Conservation (phyloP, 1,139 yeast genomes). For the Saccharomycopsis hybrid region DNA sequence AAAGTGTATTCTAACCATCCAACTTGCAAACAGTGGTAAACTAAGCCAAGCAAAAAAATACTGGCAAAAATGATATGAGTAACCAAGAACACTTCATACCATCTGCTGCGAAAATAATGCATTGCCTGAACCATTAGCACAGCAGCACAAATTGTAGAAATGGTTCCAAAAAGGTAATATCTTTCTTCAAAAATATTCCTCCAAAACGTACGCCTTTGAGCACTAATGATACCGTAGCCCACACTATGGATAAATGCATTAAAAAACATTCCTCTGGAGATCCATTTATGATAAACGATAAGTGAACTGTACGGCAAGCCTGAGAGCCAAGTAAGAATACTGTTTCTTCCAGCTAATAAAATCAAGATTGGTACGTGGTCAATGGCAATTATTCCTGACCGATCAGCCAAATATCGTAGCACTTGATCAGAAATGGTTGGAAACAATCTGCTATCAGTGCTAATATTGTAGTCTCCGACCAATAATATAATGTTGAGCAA, state of each 20-base stretch:
- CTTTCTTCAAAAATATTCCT: not conserved
- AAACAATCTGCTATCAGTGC: slow-evolving; percentile 27
- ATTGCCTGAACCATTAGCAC: slow-evolving; percentile 43
- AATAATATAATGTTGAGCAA: slow-evolving; percentile 34
- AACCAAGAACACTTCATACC: slow-evolving; percentile 59
- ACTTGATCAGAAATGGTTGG: slow-evolving; percentile 29
- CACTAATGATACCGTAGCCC: slow-evolving; percentile 37
- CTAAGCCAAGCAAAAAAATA: slow-evolving; percentile 50
- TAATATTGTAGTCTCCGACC: slow-evolving; percentile 37
- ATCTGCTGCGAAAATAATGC: slow-evolving; percentile 42
- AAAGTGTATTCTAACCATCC: slow-evolving; percentile 42
- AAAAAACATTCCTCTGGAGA: slow-evolving; percentile 41
- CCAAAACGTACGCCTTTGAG: not conserved
- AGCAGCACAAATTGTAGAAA: slow-evolving; percentile 36
- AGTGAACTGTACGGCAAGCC: slow-evolving; percentile 63
- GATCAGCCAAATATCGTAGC: slow-evolving; percentile 52
- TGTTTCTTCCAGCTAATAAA: slow-evolving; percentile 61
- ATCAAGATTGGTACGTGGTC: slow-evolving; percentile 46
- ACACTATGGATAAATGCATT: slow-evolving; percentile 45
- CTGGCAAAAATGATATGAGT: slow-evolving; percentile 54
- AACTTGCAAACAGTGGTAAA: slow-evolving; percentile 46
- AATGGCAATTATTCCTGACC: slow-evolving; percentile 48
- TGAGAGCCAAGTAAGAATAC: slow-evolving; percentile 53
- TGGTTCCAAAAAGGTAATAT: slow-evolving; percentile 37
- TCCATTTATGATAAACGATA: slow-evolving; percentile 59